These are phyloP conservation scores for Stachybotrys echinatus DNA, from an alignment of 2,329 filamentous ascomycete genomes.

Conservation along the genomic window DNA sequence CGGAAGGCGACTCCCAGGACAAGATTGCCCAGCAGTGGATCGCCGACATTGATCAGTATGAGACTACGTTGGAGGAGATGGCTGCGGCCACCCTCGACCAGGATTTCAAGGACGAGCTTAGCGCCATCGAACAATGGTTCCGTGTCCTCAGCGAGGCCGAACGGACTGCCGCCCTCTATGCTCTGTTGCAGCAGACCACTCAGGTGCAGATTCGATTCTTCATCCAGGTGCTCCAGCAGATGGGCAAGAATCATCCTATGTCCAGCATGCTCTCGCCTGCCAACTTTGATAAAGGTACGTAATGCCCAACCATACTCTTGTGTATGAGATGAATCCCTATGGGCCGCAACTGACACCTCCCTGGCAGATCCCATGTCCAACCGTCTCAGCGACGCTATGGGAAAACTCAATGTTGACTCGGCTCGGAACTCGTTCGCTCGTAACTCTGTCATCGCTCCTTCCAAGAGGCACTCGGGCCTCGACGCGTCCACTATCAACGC, in stretches of 20 bases:
- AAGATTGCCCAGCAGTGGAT: slow-evolving; percentile 98
- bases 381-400: slow-evolving; percentile 93
- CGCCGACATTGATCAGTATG: slow-evolving; percentile 96
- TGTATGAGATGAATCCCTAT: background rate
- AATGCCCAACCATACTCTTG: slow-evolving; percentile 3
- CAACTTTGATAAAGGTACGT: slow-evolving; percentile 89
- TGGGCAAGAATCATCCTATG: slow-evolving; percentile 98
- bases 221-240: slow-evolving; percentile 96
- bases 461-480: slow-evolving; percentile 91
- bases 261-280: slow-evolving; percentile 90
- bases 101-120: slow-evolving; percentile 98
- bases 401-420: slow-evolving; percentile 82
- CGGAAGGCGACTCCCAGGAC: slow-evolving; percentile 78
- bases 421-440: slow-evolving; percentile 82
- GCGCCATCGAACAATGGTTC: slow-evolving; percentile 99
- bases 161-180: slow-evolving; percentile 90
- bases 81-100: slow-evolving; percentile 96
- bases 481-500: slow-evolving; percentile 92
- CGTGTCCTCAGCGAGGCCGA: slow-evolving; percentile 95
- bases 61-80: slow-evolving; percentile 99
- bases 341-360: slow-evolving; percentile 8
- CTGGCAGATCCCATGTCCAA: slow-evolving; percentile 88
- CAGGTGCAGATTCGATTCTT: slow-evolving; percentile 99
- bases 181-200: slow-evolving; percentile 93
- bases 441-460: slow-evolving; percentile 64